Conservation (phyloP, 257 asterid species). For the Ballota nigra region DNA sequence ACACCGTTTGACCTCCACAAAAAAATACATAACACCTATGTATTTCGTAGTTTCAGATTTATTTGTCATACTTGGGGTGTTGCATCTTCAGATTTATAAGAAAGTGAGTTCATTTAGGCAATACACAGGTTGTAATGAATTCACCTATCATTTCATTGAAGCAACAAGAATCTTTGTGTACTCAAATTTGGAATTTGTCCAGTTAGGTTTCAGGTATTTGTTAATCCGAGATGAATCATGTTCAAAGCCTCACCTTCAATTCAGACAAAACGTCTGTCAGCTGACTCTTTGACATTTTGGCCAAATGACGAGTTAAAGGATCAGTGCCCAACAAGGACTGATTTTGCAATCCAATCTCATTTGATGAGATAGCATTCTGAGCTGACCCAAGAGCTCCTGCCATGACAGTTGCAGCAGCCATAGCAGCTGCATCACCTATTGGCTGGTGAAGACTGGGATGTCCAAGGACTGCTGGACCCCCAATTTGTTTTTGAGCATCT, state of each 20-base stretch:
- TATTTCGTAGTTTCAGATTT: not conserved
- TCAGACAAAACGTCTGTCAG: slow-evolving; percentile 66
- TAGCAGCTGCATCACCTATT: slow-evolving; percentile 73
- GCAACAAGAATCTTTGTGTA: not conserved
- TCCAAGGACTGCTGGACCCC: slow-evolving; percentile 53
- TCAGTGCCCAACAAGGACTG: slow-evolving; percentile 56
- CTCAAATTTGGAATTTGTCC: not conserved
- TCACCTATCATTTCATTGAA: not conserved
- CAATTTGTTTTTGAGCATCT: slow-evolving; percentile 66
- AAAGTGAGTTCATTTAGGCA: slow-evolving; percentile 7
- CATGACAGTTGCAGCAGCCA: slow-evolving; percentile 85
- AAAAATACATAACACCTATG: not conserved
- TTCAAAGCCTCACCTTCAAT: slow-evolving; percentile 59
- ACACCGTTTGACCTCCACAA: not conserved
- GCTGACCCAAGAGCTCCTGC: slow-evolving; percentile 83
- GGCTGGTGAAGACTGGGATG: slow-evolving; percentile 67
- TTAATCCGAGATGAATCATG: slow-evolving; percentile 1
- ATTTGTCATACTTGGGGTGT: not conserved
- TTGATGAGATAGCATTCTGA: slow-evolving; percentile 46
- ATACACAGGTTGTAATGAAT: not conserved
- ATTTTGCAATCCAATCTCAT: slow-evolving; percentile 45
- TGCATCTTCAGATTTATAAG: not conserved
- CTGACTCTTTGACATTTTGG: slow-evolving; percentile 83
- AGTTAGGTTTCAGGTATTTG: not conserved
- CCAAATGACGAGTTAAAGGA: slow-evolving; percentile 75